phyloP scores from a whole-genome alignment of 495 filamentous ascomycete genomes.

The Aspergillus steynii region DNA sequence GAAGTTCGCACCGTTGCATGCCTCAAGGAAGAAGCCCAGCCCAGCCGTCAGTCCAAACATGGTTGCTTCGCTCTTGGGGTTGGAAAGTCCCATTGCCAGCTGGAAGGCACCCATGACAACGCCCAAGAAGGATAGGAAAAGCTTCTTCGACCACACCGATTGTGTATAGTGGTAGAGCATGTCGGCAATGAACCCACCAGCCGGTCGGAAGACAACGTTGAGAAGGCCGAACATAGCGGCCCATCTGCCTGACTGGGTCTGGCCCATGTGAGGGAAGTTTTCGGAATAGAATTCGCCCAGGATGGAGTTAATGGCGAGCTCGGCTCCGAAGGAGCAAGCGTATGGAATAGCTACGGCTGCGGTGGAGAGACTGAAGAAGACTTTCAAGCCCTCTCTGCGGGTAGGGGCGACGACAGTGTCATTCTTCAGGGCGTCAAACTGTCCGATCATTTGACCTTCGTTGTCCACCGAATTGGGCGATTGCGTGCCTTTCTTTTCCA shows the following conservation, averaged over 20 bases:
- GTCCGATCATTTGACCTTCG: conserved; percentile 53
- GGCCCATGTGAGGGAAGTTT: conserved; percentile 72
- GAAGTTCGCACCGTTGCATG: conserved; percentile 84
- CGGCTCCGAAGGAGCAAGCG: conserved; percentile 81
- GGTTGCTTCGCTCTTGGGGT: conserved; percentile 57
- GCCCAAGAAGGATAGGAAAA: conserved; percentile 62
- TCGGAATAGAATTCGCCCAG: conserved; percentile 76
- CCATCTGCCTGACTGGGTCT: conserved; percentile 73
- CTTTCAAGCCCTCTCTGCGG: conserved; percentile 54
- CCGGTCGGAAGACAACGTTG: conserved; percentile 73
- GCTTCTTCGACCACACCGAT: conserved; percentile 75
- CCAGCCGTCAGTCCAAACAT: conserved; percentile 79
- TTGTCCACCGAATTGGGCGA: conserved; percentile 37
- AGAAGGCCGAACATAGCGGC: conserved; percentile 91
- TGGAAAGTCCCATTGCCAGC: conserved; percentile 66
- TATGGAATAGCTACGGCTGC: conserved; percentile 70
- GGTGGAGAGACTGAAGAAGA: conserved; percentile 66
- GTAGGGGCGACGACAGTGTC: conserved; percentile 64
- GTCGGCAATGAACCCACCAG: conserved; percentile 74
- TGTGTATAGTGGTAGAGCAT: conserved; percentile 63
- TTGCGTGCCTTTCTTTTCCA: conserved; percentile 42
- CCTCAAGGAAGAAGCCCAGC: conserved; percentile 80
- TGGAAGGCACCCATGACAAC: conserved; percentile 66
- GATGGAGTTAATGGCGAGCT: conserved; percentile 83
- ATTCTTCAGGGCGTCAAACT: conserved; percentile 57